Evolutionary conservation across 2,329 filamentous ascomycete genomes (phyloP), one percentile per base, ranked within the genome.

Genomic region (Pseudofabraea citricarpa): DNA sequence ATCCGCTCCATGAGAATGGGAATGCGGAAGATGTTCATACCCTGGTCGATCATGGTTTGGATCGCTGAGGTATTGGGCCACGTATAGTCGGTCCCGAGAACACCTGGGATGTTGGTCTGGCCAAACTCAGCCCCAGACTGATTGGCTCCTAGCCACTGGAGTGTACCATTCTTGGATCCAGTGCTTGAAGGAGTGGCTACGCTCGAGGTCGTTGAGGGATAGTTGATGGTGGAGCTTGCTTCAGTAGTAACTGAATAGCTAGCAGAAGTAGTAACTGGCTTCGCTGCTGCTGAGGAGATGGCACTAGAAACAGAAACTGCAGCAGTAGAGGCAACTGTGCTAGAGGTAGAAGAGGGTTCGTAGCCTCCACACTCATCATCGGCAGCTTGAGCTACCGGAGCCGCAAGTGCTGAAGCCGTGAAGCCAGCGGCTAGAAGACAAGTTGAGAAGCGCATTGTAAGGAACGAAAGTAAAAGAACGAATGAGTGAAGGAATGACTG

Each of bases 121-220:
- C 79, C 79, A 47, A 84, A 84, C 52, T 85, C 81, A 32, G 79
- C 78, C 10, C 79, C 79, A 16, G 76, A 73, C 56, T 81, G 58
- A 39, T 56, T 58, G 32, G 54, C 56, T 39, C 52, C 52, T 13
- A 43, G 18, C 40, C 41, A 37, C 15, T 37, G 21, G 5, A 37
- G 19, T 18, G 35, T 37, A 4, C 35, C 35, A 15, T 37, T 37
- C 8, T 18, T n/a, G 10, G 19, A 9, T 20, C 35, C 19, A 10
- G 27, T 12, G 27, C 8, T 13, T 8, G 27, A 31, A 7, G 27
- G 9, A 15, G 13, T 31, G 27, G 9, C 27, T n/a, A 22, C 35
- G n/a, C 19, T 22, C 3, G 35, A 18, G 15, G 35, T 22, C 4
- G 35, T 22, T 20, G 21, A 20, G 12, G 20, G 16, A n/a, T 20